phyloP scores from a whole-genome alignment of 352 stramenopile species.

The Pythium sukuiense region DNA sequence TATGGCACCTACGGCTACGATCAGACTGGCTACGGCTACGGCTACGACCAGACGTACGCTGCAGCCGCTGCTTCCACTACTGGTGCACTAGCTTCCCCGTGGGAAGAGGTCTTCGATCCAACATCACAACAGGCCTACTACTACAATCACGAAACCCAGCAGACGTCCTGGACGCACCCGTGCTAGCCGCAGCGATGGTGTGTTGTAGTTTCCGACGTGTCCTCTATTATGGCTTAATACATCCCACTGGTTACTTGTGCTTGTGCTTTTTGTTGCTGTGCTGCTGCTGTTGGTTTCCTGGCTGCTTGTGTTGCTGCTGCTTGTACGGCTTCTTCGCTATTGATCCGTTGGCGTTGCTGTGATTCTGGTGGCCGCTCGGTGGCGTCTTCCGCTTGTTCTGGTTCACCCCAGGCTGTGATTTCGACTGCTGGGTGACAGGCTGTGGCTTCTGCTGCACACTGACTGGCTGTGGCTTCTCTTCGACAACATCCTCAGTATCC shows the following conservation, averaged over 20 bases:
- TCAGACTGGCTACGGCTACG: neutral
- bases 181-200: neutral
- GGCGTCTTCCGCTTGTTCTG: neutral
- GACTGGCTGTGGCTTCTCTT: neutral
- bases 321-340: neutral
- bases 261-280: neutral
- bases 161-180: constrained; percentile 50
- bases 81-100: constrained; percentile 16
- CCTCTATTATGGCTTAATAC: neutral
- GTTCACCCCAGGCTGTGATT: no score
- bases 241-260: neutral
- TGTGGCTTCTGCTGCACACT: neutral
- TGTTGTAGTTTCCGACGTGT: neutral
- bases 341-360: neutral
- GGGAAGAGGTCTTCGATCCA: constrained; percentile 72
- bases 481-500: neutral
- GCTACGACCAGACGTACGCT: neutral
- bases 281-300: neutral
- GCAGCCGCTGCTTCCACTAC: neutral
- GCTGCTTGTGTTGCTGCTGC: neutral
- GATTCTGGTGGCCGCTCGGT: neutral
- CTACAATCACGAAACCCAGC: constrained; percentile 57
- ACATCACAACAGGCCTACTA: constrained; percentile 54
- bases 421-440: neutral
- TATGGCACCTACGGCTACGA: neutral